Base-by-base conservation (phyloP, 257 asterid genomes). In the Echium plantagineum region DNA sequence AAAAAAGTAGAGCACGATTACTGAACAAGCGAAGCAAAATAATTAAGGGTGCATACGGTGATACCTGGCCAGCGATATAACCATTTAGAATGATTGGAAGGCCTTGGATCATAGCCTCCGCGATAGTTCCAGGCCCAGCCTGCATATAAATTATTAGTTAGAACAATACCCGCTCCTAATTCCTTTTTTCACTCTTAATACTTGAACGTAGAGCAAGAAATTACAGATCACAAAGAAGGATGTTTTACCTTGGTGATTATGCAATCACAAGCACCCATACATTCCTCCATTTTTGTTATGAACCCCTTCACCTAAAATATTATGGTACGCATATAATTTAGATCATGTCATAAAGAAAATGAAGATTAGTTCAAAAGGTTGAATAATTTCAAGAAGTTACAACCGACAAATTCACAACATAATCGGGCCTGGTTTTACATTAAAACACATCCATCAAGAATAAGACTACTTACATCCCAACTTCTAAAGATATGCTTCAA, bases 121-220 rank as follows among this genome's bases (percentile, higher is more conserved):
- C 96, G 32, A 93, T 93, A 67, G 98, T 93, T 63, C 98, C 98
- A 1, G 98, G 98, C 42, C 98, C 98, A 68, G 98, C 98, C 97
- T 91, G 78, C 52, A 72, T 10, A 42, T 21, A 66, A 59, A 60
- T 52, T 61, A 67, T 5, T 3, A 19, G 20, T 53, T 53, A 53
- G 57, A 53, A n/a, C 12, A 28, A 3, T 28, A 0, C 26, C 3
- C 26, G 26, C 3, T 24, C 26, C 26, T 24, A 24, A 28, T 28
- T 28, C 26, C 26, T 28, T 28, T 28, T 28, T 28, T 3, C 32
- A 28, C 32, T 28, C 32, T 4, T 3, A 28, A 28, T 28, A n/a
- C 5, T 28, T 28, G 3, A 28, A 28, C 7, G 32, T 6, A 28
- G 32, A 28, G 32, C 32, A 28, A 28, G 7, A 28, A 6, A 6